Conservation (phyloP, 208 protist genomes). For the Crithidia acanthocephali region DNA sequence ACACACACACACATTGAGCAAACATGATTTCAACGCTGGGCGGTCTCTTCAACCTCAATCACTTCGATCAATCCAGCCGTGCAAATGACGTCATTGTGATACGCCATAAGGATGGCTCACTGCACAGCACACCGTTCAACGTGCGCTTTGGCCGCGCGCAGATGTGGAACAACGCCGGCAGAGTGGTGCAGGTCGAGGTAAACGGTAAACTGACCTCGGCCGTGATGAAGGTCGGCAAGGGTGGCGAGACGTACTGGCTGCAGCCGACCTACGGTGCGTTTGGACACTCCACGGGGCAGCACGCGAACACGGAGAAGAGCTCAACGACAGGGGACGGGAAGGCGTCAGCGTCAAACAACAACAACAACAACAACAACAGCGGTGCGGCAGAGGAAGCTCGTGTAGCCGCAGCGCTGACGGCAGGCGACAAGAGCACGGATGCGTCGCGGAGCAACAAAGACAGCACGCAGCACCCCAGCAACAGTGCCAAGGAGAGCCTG, state of each 20-base stretch:
- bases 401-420: not conserved
- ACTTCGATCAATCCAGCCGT: conserved; percentile 88
- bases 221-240: conserved; percentile 95
- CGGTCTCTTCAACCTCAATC: conserved; percentile 76
- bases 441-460: not conserved
- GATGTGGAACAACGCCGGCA: conserved; percentile 89
- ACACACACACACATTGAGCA: no score
- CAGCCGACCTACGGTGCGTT: conserved; percentile 51
- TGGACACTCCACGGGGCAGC: not conserved
- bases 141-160: conserved; percentile 97
- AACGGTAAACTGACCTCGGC: conserved; percentile 91
- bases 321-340: not conserved
- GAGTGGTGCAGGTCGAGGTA: conserved; percentile 95
- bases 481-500: not conserved
- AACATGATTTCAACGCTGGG: conserved; percentile 81
- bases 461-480: not conserved
- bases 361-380: not conserved
- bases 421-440: not conserved
- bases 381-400: not conserved
- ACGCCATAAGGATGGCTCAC: conserved; percentile 93
- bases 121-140: conserved; percentile 96
- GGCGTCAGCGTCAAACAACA: not conserved
- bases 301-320: not conserved
- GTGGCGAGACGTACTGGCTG: conserved; percentile 96
- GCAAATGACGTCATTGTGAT: conserved; percentile 98